Conservation (phyloP, 495 filamentous ascomycete genomes). For the Alectoria sarmentosa region DNA sequence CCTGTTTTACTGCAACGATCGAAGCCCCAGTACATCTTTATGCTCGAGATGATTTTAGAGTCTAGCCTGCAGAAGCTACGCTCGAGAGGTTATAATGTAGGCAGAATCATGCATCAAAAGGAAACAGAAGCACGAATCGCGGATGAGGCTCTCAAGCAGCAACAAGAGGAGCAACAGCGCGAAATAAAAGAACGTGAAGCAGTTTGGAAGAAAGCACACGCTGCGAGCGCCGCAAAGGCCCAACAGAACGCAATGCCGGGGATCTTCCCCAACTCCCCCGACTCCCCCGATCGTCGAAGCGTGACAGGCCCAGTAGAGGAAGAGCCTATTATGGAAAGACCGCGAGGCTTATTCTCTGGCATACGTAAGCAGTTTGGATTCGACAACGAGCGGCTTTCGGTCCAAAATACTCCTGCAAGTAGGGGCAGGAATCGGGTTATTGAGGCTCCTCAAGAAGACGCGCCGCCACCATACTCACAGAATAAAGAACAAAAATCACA, state of each 20-base stretch:
- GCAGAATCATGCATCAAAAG: constrained; percentile 78
- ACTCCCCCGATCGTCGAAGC: constrained; percentile 42
- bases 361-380: constrained; percentile 59
- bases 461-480: constrained; percentile 42
- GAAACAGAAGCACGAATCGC: constrained; percentile 78
- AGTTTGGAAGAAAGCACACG: constrained; percentile 39
- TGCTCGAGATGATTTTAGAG: constrained; percentile 80
- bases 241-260: constrained; percentile 54
- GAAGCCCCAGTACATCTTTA: constrained; percentile 74
- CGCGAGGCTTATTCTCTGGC: constrained; percentile 55
- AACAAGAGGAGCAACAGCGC: constrained; percentile 66
- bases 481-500: constrained; percentile 34
- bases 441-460: constrained; percentile 25
- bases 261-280: constrained; percentile 56
- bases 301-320: constrained; percentile 29
- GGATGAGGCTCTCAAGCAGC: constrained; percentile 69
- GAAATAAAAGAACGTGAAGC: constrained; percentile 56
- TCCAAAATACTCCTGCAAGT: constrained; percentile 7
- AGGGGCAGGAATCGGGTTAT: constrained; percentile 13
- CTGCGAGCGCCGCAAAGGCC: constrained; percentile 27
- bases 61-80: constrained; percentile 71
- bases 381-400: constrained; percentile 47
- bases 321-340: constrained; percentile 28
- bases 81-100: constrained; percentile 87
- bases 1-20: constrained; percentile 73